Percentiles rank a stretch among this genome's conserved stretches.
Evolutionary conservation across 179 eudicot species (phyloP).

Genomic region (Gypsophila paniculata): DNA sequence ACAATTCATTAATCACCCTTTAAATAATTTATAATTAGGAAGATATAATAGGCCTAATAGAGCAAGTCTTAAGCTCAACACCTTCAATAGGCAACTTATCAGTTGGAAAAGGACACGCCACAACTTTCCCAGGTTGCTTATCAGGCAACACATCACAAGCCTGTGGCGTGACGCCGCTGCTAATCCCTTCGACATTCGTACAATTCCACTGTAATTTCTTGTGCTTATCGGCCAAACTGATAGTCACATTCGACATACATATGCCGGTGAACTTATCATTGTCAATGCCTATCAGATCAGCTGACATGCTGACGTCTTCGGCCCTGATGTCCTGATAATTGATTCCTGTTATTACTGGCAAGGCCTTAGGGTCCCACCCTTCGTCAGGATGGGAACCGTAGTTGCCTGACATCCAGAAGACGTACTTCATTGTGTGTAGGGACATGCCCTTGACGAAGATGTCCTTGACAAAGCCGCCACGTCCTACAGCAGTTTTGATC

Average conservation of each 20-base stretch:
- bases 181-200: constrained; percentile 44
- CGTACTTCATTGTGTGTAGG: constrained; percentile 66
- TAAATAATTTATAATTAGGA: constrained; percentile 17
- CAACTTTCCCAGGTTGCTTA: constrained; percentile 32
- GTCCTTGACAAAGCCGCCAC: constrained; percentile 74
- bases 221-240: constrained; percentile 40
- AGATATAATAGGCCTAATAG: constrained; percentile 27
- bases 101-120: constrained; percentile 48
- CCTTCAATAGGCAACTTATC: constrained; percentile 57
- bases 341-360: constrained; percentile 48
- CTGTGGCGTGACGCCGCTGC: constrained; percentile 48
- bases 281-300: constrained; percentile 52
- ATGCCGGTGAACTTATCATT: constrained; percentile 58
- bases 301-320: constrained; percentile 62
- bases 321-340: constrained; percentile 57
- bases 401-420: constrained; percentile 75
- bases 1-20: background rate
- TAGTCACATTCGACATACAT: constrained; percentile 65
- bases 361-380: constrained; percentile 52
- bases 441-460: constrained; percentile 55
- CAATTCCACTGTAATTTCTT: constrained; percentile 77
- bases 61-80: constrained; percentile 46
- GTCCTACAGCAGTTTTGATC: constrained; percentile 64
- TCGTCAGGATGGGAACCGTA: constrained; percentile 68
- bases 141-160: constrained; percentile 58